Base-by-base conservation (phyloP, 495 filamentous ascomycete species). In the Penicillium malachiteum region DNA sequence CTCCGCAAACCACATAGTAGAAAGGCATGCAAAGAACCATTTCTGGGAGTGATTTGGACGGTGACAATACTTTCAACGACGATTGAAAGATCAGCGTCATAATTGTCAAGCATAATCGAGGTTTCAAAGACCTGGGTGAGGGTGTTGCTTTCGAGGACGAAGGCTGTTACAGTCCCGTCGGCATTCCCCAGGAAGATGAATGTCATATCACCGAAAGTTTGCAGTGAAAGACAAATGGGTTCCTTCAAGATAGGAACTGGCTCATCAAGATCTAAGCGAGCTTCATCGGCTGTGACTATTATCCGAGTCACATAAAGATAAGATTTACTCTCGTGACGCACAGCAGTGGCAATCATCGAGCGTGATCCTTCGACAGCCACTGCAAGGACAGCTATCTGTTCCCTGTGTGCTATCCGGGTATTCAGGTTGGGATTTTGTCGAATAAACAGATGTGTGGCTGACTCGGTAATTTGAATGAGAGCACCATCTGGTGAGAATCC, bases 401-500 rank as follows among this genome's bases (percentile, higher is more conserved):
- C 40, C 5, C 47, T 13, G 12, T 10, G 34, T 37, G 34, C 34
- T 48, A 48, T 70, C 63, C 10, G 61, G 50, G 48, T 57, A 48
- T 58, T 66, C n/a, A 52, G 48, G 18, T 47, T 34, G 2, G 55
- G n/a, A 16, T 65, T 63, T 14, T 50, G 46, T 17, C 62, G 62
- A 9, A 61, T 53, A 26, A 70, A 70, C 13, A 82, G 52, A 10
- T 76, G 72, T 5, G 82, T 72, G 32, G 69, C 75, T 16, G 66
- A 66, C n/a, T 73, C 65, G 3, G 86, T 87, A 16, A 88, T 65
- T 58, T 89, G 87, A 9, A 87, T 66, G 14, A 83, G 56, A 26
- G 58, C 62, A 47, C 73, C 69, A 34, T 59, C 50, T 51, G 63
- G 40, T 21, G 77, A 73, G 38, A 64, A 68, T 9, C 73, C 73